phyloP scores from a whole-genome alignment of 2,329 filamentous ascomycete genomes.

The Fusarium nodosum region DNA sequence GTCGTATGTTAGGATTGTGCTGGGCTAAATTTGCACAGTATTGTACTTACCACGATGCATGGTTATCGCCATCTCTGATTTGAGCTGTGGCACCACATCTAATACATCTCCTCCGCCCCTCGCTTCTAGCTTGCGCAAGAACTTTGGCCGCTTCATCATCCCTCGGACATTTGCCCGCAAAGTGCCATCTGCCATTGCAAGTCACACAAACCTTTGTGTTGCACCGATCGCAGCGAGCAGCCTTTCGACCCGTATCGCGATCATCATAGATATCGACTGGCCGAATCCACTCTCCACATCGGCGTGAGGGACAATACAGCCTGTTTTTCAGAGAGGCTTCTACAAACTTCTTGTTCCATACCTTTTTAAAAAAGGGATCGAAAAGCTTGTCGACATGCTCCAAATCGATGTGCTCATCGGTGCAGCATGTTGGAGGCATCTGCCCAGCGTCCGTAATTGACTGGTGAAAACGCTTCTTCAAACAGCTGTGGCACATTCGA shows the following conservation, averaged over 20 bases:
- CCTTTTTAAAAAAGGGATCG: constrained; percentile 78
- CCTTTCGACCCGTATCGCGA: constrained; percentile 70
- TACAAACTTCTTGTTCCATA: constrained; percentile 84
- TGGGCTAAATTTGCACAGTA: rapidly evolving
- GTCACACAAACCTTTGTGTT: constrained; percentile 78
- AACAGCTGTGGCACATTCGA: constrained; percentile 82
- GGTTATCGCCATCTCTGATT: constrained; percentile 85
- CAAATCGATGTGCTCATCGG: constrained; percentile 77
- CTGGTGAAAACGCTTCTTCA: constrained; percentile 80
- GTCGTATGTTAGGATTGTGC: constrained; percentile 33
- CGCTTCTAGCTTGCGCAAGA: constrained; percentile 73
- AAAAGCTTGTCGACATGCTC: constrained; percentile 83
- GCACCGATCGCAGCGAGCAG: constrained; percentile 79
- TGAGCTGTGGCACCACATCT: constrained; percentile 82
- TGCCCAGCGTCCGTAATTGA: constrained; percentile 82
- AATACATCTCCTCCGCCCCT: constrained; percentile 82
- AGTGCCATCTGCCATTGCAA: constrained; percentile 83
- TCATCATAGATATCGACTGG: constrained; percentile 75
- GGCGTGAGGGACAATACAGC: constrained; percentile 79
- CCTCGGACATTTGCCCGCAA: constrained; percentile 75
- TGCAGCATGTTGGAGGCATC: constrained; percentile 90
- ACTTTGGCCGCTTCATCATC: constrained; percentile 75
- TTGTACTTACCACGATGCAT: constrained; percentile 82
- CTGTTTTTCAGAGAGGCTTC: constrained; percentile 81
- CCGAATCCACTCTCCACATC: constrained; percentile 85